These are phyloP conservation scores for Cladosporium sp. DNA, from an alignment of 2,329 filamentous ascomycete genomes.

Conservation along the genomic window DNA sequence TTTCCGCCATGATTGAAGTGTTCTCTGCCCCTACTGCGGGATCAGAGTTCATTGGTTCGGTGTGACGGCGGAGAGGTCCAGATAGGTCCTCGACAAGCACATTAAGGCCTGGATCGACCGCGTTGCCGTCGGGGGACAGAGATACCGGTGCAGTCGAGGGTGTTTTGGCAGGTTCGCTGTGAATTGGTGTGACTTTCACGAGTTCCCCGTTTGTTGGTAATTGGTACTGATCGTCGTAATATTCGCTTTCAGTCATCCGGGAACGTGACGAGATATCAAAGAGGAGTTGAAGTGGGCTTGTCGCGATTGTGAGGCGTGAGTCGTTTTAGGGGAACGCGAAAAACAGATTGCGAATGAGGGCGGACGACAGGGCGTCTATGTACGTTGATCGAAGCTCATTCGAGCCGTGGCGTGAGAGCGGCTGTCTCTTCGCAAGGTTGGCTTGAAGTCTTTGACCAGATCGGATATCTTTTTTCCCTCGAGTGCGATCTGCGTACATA, in stretches of 20 bases:
- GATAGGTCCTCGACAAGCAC: background rate
- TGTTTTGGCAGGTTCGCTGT: background rate
- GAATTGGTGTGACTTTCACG: background rate
- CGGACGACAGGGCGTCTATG: slow-evolving; percentile 10
- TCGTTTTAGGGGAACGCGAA: background rate
- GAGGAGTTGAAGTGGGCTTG: no score
- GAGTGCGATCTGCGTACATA: no score
- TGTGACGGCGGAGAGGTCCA: background rate
- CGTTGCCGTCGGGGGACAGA: background rate
- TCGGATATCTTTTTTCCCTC: no score
- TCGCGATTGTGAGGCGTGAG: no score
- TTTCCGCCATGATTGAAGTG: background rate
- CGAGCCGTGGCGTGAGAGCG: background rate
- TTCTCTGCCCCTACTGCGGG: background rate
- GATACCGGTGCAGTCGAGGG: background rate
- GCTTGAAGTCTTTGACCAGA: no score
- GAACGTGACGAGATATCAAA: background rate
- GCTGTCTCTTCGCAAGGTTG: no score
- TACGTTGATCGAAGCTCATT: slow-evolving; percentile 1
- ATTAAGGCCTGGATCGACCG: slow-evolving; percentile 4
- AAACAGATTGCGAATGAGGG: background rate
- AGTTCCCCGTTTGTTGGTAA: slow-evolving; percentile 5
- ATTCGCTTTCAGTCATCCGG: slow-evolving; percentile 1
- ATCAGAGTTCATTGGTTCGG: background rate
- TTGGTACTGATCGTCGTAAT: slow-evolving; percentile 8